Evolutionary conservation across 805 yeast species (phyloP).

Genomic region (Lachancea cidri): DNA sequence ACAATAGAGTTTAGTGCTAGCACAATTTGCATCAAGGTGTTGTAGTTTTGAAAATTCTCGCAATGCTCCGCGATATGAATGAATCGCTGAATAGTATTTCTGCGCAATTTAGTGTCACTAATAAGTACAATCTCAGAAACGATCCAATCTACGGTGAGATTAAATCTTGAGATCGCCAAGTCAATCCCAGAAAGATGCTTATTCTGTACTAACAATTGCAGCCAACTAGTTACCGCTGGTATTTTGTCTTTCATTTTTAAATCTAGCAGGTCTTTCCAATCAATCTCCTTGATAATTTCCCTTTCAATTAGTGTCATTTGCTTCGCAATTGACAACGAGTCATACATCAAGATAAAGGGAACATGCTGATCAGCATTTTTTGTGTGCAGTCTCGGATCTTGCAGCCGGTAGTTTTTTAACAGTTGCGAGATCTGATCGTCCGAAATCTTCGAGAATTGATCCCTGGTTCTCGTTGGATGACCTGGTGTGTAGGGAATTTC

Average conservation of each 20-base stretch:
- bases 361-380: constrained; percentile 51
- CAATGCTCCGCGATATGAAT: constrained; percentile 83
- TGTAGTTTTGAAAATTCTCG: constrained; percentile 66
- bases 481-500: constrained; percentile 33
- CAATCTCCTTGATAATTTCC: constrained; percentile 78
- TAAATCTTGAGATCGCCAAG: constrained; percentile 78
- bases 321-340: constrained; percentile 60
- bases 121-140: constrained; percentile 82
- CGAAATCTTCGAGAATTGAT: constrained; percentile 5
- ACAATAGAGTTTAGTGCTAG: constrained; percentile 70
- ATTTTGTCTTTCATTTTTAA: constrained; percentile 65
- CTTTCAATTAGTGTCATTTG: constrained; percentile 85
- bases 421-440: constrained; percentile 20
- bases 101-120: constrained; percentile 50
- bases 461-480: neutral
- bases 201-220: constrained; percentile 60
- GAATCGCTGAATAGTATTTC: constrained; percentile 71
- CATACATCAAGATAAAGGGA: constrained; percentile 74
- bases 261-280: constrained; percentile 86
- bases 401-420: constrained; percentile 21
- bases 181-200: constrained; percentile 65
- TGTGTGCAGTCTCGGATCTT: constrained; percentile 23
- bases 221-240: constrained; percentile 76
- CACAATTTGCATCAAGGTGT: constrained; percentile 82
- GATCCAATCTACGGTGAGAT: constrained; percentile 86